Conservation (phyloP, 768 basidiomycete species). For the Russula sp. region DNA sequence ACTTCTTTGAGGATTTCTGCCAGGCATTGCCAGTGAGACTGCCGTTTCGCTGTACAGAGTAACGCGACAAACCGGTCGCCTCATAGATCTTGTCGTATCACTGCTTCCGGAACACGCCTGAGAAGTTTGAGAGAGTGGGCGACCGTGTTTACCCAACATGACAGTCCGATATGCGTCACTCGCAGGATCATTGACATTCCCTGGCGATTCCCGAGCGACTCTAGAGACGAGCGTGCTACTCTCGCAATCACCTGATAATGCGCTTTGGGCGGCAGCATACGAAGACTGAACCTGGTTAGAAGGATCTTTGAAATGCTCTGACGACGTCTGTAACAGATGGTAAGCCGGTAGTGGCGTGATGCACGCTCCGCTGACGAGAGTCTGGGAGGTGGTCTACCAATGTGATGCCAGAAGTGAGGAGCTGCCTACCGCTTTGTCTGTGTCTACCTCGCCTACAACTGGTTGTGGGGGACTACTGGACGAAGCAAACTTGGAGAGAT, state of each 20-base stretch:
- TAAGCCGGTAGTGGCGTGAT: background rate
- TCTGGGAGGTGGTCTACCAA: conserved; percentile 2
- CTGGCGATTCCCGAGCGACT: background rate
- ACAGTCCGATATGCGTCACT: conserved; percentile 1
- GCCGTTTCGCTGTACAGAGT: background rate
- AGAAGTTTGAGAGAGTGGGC: conserved; percentile 40
- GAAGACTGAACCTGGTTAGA: conserved; percentile 9
- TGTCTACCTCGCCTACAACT: conserved; percentile 29
- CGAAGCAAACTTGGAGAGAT: conserved; percentile 34
- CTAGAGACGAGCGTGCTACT: background rate
- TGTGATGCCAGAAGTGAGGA: background rate
- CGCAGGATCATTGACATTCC: background rate
- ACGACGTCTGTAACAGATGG: conserved; percentile 7
- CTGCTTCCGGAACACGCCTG: conserved; percentile 9
- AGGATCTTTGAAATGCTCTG: background rate
- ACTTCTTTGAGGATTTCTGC: conserved; percentile 19
- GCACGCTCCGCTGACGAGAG: background rate
- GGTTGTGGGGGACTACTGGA: conserved; percentile 33
- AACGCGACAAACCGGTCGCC: conserved; percentile 18
- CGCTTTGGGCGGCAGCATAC: background rate
- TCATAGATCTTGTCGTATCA: conserved; percentile 15
- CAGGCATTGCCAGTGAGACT: background rate
- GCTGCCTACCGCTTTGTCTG: conserved; percentile 31
- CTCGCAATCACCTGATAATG: conserved; percentile 3
- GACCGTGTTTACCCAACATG: conserved; percentile 20